Conservation (phyloP, 208 protist species). For the Lotmaria passim region DNA sequence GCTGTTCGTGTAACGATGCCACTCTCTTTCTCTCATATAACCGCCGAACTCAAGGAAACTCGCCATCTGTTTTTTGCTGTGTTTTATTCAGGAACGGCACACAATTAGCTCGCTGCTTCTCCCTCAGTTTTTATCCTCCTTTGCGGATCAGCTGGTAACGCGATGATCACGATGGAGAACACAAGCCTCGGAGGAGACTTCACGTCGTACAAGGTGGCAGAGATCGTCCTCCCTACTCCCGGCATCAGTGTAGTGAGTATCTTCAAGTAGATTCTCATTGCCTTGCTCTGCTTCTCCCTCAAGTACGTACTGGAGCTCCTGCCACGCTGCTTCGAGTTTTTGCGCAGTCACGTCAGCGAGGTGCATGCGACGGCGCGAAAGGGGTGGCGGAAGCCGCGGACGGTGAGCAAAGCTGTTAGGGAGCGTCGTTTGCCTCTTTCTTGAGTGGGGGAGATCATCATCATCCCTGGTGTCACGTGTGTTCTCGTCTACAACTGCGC, state of each 20-base stretch:
- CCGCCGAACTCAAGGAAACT: too few species aligned
- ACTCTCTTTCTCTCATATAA: too few species aligned
- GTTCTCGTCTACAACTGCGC: conserved; percentile 8
- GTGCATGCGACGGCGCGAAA: not conserved
- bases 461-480: conserved; percentile 9
- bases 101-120: too few species aligned
- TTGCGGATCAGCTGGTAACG: too few species aligned
- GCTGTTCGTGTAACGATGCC: too few species aligned
- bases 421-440: not conserved
- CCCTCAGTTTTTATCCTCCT: too few species aligned
- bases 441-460: conserved; percentile 23
- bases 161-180: too few species aligned
- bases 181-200: not conserved
- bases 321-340: not conserved
- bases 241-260: not conserved
- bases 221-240: not conserved
- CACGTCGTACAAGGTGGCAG: not conserved
- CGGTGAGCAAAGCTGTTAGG: not conserved
- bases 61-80: too few species aligned
- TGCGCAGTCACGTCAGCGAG: not conserved
- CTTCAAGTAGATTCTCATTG: not conserved
- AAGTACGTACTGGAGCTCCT: conserved; percentile 18
- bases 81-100: too few species aligned
- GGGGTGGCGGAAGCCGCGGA: not conserved
- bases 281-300: not conserved